Conservation (phyloP, 2,329 filamentous ascomycete genomes). For the Penicillium sp. region DNA sequence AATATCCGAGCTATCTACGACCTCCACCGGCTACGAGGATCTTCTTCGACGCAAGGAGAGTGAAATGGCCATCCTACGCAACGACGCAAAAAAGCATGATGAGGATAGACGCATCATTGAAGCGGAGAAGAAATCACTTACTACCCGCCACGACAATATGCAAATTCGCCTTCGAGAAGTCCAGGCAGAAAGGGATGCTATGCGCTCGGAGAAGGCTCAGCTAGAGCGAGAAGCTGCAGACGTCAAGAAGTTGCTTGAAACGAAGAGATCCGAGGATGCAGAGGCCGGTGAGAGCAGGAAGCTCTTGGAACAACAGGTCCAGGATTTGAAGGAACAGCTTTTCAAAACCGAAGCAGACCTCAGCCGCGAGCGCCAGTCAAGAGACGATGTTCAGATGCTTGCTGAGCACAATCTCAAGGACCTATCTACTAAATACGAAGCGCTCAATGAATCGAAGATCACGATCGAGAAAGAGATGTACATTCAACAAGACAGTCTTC, state of each 20-base stretch:
- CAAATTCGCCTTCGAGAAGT: conserved; percentile 75
- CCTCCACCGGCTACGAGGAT: conserved; percentile 93
- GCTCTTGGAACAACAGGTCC: conserved; percentile 81
- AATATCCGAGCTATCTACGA: conserved; percentile 81
- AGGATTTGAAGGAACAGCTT: conserved; percentile 80
- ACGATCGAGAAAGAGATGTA: conserved; percentile 98
- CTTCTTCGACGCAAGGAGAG: conserved; percentile 91
- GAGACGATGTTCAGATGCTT: conserved; percentile 88
- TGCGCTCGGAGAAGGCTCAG: conserved; percentile 79
- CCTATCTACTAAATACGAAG: conserved; percentile 80
- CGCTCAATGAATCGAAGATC: conserved; percentile 90
- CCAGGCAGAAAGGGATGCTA: conserved; percentile 82
- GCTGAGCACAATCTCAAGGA: conserved; percentile 83
- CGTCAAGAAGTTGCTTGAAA: conserved; percentile 80
- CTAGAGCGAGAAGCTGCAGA: conserved; percentile 87
- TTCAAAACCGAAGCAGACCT: conserved; percentile 84
- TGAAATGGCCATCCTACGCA: conserved; percentile 79
- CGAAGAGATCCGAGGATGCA: conserved; percentile 84
- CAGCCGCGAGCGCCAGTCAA: conserved; percentile 85
- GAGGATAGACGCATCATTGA: conserved; percentile 77
- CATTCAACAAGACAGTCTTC: conserved; percentile 85
- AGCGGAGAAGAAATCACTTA: conserved; percentile 70
- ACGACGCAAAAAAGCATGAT: conserved; percentile 80
- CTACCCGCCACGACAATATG: conserved; percentile 75
- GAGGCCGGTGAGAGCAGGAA: conserved; percentile 79